Conservation (phyloP, 148 eudicot species). For the Tetragonia tetragonoides region DNA sequence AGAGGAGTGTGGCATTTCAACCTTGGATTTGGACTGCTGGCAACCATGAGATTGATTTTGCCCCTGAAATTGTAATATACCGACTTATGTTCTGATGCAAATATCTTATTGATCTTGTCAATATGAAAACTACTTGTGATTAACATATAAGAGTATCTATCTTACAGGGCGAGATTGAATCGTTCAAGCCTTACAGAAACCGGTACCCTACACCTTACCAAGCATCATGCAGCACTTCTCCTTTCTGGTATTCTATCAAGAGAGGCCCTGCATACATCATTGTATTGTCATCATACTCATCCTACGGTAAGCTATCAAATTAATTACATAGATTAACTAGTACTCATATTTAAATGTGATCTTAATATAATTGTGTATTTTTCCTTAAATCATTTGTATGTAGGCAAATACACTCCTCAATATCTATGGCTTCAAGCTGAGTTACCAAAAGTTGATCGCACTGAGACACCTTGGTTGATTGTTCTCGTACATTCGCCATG, state of each 20-base stretch:
- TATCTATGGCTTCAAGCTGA: constrained; percentile 67
- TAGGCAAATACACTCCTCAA: constrained; percentile 83
- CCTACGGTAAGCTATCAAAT: constrained; percentile 48
- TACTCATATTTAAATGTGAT: not conserved
- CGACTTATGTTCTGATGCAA: not conserved
- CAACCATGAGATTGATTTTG: constrained; percentile 86
- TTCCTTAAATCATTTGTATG: not conserved
- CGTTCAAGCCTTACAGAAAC: constrained; percentile 66
- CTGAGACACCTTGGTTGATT: constrained; percentile 45
- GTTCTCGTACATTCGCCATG: constrained; percentile 36
- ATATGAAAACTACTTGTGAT: no score
- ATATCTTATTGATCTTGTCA: no score
- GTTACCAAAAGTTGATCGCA: constrained; percentile 59
- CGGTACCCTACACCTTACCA: constrained; percentile 65
- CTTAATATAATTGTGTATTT: not conserved
- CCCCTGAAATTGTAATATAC: constrained; percentile 61
- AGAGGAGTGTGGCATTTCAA: constrained; percentile 78
- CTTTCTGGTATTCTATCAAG: constrained; percentile 93
- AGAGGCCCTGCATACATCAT: constrained; percentile 84
- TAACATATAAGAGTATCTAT: not conserved
- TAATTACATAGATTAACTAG: not conserved
- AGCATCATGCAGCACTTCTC: constrained; percentile 63
- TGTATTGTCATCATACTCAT: constrained; percentile 78
- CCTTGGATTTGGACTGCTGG: constrained; percentile 96
- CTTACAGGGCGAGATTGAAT: constrained; percentile 62